Evolutionary conservation across 805 yeast species (phyloP).

Genomic region (Starmerella scarabaei): DNA sequence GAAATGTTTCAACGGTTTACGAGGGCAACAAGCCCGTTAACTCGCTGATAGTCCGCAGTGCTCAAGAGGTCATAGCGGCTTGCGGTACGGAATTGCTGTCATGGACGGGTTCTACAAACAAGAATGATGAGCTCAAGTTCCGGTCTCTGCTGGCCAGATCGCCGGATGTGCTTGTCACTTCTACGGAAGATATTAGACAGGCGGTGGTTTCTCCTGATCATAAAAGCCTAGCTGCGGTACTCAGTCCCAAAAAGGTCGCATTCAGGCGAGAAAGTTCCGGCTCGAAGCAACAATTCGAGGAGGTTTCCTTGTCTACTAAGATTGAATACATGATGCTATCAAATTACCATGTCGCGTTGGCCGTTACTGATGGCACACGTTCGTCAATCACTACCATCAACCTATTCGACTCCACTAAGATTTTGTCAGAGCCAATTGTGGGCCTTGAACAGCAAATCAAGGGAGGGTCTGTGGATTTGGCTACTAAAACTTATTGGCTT

Average conservation of each 20-base stretch:
- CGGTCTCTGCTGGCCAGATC: not conserved
- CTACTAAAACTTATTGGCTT: conserved; percentile 59
- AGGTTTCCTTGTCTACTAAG: not conserved
- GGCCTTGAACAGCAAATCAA: conserved; percentile 28
- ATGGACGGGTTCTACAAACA: not conserved
- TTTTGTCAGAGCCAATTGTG: conserved; percentile 32
- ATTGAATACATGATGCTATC: conserved; percentile 5
- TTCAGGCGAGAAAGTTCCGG: not conserved
- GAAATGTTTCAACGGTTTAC: conserved; percentile 33
- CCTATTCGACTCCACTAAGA: conserved; percentile 29
- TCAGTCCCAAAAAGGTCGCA: conserved; percentile 2
- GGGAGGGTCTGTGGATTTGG: conserved; percentile 40
- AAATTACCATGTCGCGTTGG: conserved; percentile 10
- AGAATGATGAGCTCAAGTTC: not conserved
- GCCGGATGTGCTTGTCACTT: conserved; percentile 1
- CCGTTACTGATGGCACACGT: not conserved
- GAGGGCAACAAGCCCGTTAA: conserved; percentile 22
- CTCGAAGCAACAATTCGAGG: not conserved
- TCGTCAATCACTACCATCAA: conserved; percentile 2
- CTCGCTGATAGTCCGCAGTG: conserved; percentile 21
- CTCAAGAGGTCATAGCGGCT: conserved; percentile 25
- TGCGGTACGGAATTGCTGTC: conserved; percentile 19
- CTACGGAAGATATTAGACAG: not conserved
- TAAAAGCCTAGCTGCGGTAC: conserved; percentile 5
- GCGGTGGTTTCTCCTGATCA: conserved; percentile 7